Conservation (phyloP, 1,284 basidiomycete species). For the Pseudozyma tsukubaensis region DNA sequence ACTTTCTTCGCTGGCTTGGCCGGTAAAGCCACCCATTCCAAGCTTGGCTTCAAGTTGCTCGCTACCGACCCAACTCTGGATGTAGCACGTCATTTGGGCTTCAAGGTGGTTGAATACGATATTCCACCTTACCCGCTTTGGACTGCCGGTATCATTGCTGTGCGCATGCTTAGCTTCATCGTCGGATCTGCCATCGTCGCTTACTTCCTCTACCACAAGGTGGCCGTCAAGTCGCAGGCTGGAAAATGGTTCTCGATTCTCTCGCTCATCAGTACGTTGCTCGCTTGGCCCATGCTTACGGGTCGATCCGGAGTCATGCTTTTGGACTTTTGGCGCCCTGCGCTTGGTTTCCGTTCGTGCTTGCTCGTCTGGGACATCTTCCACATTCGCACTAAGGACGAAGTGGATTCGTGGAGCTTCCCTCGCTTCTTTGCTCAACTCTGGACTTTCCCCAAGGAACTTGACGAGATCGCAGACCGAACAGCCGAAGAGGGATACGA, state of each 20-base stretch:
- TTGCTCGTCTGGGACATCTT: slow-evolving; percentile 67
- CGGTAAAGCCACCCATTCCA: slow-evolving; percentile 40
- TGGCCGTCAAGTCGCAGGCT: slow-evolving; percentile 41
- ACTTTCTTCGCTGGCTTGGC: slow-evolving; percentile 27
- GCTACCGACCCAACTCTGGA: slow-evolving; percentile 40
- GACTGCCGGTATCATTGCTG: slow-evolving; percentile 34
- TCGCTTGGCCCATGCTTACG: slow-evolving; percentile 60
- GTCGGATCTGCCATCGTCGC: slow-evolving; percentile 48
- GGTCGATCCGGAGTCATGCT: slow-evolving; percentile 58
- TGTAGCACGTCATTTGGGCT: slow-evolving; percentile 23
- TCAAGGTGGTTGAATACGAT: slow-evolving; percentile 59
- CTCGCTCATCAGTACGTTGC: slow-evolving; percentile 44
- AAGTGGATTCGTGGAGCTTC: slow-evolving; percentile 60
- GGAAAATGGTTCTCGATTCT: slow-evolving; percentile 53
- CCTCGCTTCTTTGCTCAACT: slow-evolving; percentile 63
- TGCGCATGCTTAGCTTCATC: slow-evolving; percentile 57
- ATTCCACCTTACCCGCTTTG: slow-evolving; percentile 53
- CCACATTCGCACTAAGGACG: slow-evolving; percentile 56
- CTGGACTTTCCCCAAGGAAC: slow-evolving; percentile 65
- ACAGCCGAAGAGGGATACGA: slow-evolving; percentile 48
- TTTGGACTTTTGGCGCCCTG: slow-evolving; percentile 65
- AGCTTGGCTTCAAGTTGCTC: slow-evolving; percentile 53
- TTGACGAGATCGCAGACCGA: slow-evolving; percentile 58
- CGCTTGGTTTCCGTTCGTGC: slow-evolving; percentile 64
- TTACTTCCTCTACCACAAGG: slow-evolving; percentile 59